These are phyloP conservation scores for Cenchrus americanus DNA, from an alignment of 176 grass and related monocot species.

Conservation along the genomic window DNA sequence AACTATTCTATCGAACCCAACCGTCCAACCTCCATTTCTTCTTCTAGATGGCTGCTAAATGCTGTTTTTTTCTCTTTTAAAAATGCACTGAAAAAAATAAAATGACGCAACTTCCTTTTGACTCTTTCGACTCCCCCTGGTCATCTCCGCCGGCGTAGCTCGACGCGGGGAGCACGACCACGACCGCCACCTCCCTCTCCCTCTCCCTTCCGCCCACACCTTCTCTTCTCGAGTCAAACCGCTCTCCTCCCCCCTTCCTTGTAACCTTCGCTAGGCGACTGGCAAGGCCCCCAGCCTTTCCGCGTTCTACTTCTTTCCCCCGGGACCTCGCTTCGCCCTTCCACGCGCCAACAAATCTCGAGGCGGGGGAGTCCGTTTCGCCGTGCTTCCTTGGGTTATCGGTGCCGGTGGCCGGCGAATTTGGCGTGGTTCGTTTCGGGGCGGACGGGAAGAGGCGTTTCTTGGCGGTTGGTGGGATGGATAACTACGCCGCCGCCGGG, in stretches of 20 bases:
- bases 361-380: not conserved
- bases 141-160: slow-evolving; percentile 47
- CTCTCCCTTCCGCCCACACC: not conserved
- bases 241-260: slow-evolving; percentile 25
- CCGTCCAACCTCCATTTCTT: not conserved
- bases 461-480: slow-evolving; percentile 46
- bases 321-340: slow-evolving; percentile 1
- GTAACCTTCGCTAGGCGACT: slow-evolving; percentile 47
- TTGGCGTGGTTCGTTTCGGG: not conserved
- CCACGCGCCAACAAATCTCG: slow-evolving; percentile 16
- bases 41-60: not conserved
- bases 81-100: not conserved
- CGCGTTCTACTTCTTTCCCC: not conserved
- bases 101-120: slow-evolving; percentile 20
- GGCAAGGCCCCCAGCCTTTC: slow-evolving; percentile 30
- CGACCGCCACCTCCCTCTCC: slow-evolving; percentile 3
- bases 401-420: slow-evolving; percentile 11
- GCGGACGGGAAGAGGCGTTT: slow-evolving; percentile 28
- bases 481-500: slow-evolving; percentile 35
- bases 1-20: slow-evolving; percentile 15
- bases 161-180: slow-evolving; percentile 42
- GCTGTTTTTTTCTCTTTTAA: not conserved
- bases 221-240: slow-evolving; percentile 37
- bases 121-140: slow-evolving; percentile 29
- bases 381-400: slow-evolving; percentile 20